Evolutionary conservation across 1,139 yeast species (phyloP).

Genomic region (Candida neerlandica): DNA sequence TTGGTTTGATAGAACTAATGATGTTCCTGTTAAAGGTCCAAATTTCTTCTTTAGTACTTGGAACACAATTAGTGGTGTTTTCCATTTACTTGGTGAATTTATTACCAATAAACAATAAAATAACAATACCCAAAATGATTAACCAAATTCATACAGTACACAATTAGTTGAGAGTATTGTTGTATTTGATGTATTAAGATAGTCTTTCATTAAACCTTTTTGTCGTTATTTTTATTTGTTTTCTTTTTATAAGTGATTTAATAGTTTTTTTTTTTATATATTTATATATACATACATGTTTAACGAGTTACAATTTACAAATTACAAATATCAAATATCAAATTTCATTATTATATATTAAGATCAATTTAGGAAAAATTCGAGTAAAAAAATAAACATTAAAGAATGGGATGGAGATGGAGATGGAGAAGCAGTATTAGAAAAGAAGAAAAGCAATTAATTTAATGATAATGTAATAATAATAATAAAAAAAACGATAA

Average conservation of each 20-base stretch:
- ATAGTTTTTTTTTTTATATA: too few species aligned
- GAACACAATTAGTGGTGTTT: constrained; percentile 35
- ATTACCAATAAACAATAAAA: constrained; percentile 8
- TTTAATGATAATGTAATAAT: not conserved
- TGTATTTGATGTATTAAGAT: not conserved
- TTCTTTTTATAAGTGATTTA: not conserved
- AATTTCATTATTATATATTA: not conserved
- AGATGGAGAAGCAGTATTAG: not conserved
- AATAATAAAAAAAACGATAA: not conserved
- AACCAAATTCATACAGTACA: too few species aligned
- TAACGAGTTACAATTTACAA: too few species aligned
- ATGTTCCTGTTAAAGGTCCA: constrained; percentile 42
- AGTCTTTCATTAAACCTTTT: too few species aligned
- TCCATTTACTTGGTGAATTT: constrained; percentile 22
- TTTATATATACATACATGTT: too few species aligned
- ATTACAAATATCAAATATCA: too few species aligned
- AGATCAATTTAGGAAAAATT: not conserved
- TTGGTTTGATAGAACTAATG: constrained; percentile 41
- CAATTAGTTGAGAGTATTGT: not conserved
- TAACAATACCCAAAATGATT: not conserved
- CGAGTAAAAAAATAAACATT: not conserved
- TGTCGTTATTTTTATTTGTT: not conserved
- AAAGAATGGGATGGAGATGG: not conserved
- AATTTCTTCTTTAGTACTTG: constrained; percentile 33
- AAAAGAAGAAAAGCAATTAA: not conserved